These are phyloP conservation scores for Phyllostachys edulis DNA, from an alignment of 176 grass and related monocot species.

Conservation along the genomic window DNA sequence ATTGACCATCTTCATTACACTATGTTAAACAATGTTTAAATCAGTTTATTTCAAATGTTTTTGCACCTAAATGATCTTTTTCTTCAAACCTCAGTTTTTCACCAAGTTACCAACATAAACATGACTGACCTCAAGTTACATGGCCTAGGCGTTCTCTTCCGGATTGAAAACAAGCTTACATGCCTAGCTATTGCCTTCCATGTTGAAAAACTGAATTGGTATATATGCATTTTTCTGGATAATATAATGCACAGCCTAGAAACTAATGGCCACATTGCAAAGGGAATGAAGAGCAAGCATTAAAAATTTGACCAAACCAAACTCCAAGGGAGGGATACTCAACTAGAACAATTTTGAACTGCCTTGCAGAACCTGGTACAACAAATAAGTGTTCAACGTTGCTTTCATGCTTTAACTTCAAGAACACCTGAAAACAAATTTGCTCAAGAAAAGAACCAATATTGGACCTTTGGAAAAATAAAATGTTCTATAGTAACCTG, in stretches of 20 bases:
- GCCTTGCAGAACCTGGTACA: constrained; percentile 60
- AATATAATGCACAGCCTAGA: neutral
- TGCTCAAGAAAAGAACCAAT: constrained; percentile 8
- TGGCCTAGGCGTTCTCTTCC: neutral
- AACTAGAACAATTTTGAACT: constrained; percentile 89
- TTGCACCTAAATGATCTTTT: neutral
- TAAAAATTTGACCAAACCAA: neutral
- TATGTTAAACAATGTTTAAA: constrained; percentile 17
- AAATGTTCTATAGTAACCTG: constrained; percentile 53
- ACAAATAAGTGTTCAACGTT: constrained; percentile 95
- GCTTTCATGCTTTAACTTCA: constrained; percentile 91
- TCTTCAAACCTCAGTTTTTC: neutral
- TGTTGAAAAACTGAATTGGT: neutral
- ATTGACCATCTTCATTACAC: neutral
- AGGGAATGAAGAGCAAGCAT: neutral
- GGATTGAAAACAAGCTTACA: constrained; percentile 21
- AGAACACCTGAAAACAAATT: constrained; percentile 62
- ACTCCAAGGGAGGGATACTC: constrained; percentile 16
- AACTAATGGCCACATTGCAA: neutral
- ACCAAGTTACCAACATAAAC: neutral
- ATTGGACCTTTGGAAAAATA: constrained; percentile 2
- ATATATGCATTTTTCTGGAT: constrained; percentile 16
- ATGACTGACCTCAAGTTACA: neutral
- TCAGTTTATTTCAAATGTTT: neutral
- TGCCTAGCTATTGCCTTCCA: neutral